Conservation (phyloP, 2,329 filamentous ascomycete genomes). For the Penicillium aurantiogriseum region DNA sequence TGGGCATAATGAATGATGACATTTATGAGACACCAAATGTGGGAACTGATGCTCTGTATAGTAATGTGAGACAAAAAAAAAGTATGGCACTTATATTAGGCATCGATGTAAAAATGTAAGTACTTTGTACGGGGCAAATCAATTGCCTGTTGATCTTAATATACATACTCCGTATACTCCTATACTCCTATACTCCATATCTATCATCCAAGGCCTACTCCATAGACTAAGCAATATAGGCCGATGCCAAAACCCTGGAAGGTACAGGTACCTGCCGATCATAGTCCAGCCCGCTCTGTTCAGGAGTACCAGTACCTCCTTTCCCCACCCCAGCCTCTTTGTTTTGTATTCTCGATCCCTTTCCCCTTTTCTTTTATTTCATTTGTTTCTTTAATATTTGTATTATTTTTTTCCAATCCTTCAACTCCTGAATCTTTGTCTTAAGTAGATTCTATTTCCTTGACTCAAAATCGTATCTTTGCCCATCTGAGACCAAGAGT, state of each 20-base stretch:
- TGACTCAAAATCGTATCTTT: background rate
- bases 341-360: slow-evolving; percentile 2
- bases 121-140: background rate
- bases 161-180: background rate
- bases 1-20: slow-evolving; percentile 23
- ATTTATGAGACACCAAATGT: slow-evolving; percentile 11
- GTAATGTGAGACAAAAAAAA: background rate
- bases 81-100: background rate
- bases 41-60: slow-evolving; percentile 9
- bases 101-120: background rate
- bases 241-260: background rate
- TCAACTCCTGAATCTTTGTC: background rate
- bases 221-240: background rate
- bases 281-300: background rate
- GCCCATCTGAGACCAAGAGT: background rate
- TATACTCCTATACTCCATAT: no score
- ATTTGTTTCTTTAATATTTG: background rate
- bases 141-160: background rate
- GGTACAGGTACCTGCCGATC: slow-evolving; percentile 7
- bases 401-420: background rate
- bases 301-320: slow-evolving; percentile 8
- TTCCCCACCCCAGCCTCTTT: slow-evolving; percentile 20
- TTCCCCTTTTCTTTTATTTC: background rate
- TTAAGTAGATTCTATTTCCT: background rate
- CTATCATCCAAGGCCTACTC: no score